Percentiles rank a stretch among this genome's conserved stretches.
Conservation (phyloP, 2,329 filamentous ascomycete genomes). For the Aspergillaceae sp. region DNA sequence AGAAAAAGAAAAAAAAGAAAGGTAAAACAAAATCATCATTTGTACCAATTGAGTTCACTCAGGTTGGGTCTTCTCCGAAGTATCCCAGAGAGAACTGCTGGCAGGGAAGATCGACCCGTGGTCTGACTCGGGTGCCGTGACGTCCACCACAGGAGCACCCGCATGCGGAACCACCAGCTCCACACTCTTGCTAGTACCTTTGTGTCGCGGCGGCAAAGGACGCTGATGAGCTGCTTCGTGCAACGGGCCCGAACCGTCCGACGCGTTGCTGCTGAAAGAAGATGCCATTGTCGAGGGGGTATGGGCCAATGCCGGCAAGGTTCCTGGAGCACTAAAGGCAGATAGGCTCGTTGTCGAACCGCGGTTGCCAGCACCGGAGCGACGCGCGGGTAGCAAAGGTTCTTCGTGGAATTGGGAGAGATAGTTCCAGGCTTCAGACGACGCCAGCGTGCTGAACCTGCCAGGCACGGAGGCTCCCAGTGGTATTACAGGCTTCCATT, state of each 20-base stretch:
- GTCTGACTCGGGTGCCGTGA: slow-evolving; percentile 11
- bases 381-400: slow-evolving; percentile 10
- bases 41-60: neutral
- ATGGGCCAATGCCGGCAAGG: slow-evolving; percentile 25
- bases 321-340: slow-evolving; percentile 14
- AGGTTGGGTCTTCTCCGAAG: slow-evolving; percentile 6
- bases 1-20: too few species aligned
- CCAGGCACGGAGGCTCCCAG: slow-evolving; percentile 7
- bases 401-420: slow-evolving; percentile 37
- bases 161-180: slow-evolving; percentile 36
- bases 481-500: slow-evolving; percentile 42
- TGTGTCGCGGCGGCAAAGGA: slow-evolving; percentile 32
- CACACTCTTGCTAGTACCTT: slow-evolving; percentile 24
- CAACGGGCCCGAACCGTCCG: slow-evolving; percentile 23
- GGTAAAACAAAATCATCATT: too few species aligned
- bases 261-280: slow-evolving; percentile 30
- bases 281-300: slow-evolving; percentile 32
- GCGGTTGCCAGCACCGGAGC: slow-evolving; percentile 10
- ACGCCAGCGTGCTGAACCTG: slow-evolving; percentile 13
- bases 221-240: slow-evolving; percentile 22
- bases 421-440: slow-evolving; percentile 38
- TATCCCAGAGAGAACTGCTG: slow-evolving; percentile 21
- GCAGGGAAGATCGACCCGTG: slow-evolving; percentile 22
- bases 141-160: slow-evolving; percentile 8
- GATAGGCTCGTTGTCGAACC: slow-evolving; percentile 27